These are phyloP conservation scores for Pythium angustatum DNA, from an alignment of 352 stramenopile species.

Conservation along the genomic window DNA sequence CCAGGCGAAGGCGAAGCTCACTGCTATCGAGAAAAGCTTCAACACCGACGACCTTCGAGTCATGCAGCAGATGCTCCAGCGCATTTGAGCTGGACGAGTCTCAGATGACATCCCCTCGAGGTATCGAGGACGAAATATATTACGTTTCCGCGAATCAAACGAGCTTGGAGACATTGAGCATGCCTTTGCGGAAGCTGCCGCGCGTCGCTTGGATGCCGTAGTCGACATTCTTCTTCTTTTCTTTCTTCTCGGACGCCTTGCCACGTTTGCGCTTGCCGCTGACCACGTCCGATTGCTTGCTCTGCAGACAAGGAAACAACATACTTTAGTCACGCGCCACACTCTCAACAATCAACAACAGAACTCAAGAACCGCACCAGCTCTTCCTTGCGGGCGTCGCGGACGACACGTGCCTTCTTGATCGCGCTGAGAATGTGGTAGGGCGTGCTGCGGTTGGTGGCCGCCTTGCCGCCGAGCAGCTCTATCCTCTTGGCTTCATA, in stretches of 20 bases:
- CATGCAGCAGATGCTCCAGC: conserved; percentile 43
- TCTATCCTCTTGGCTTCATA: conserved; percentile 76
- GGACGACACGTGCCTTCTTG: conserved; percentile 59
- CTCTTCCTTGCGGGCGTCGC: conserved; percentile 57
- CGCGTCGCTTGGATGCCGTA: conserved; percentile 76
- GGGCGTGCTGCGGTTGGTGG: conserved; percentile 57
- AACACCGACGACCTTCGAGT: conserved; percentile 36
- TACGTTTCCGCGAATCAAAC: background rate
- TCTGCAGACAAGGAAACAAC: conserved; percentile 25
- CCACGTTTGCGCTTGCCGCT: conserved; percentile 58
- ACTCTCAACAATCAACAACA: background rate
- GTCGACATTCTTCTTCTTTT: conserved; percentile 71
- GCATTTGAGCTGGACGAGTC: conserved; percentile 11
- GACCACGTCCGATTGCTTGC: conserved; percentile 71
- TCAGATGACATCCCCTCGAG: too few relatives aligned
- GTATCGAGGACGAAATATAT: background rate
- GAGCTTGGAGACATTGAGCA: conserved; percentile 59
- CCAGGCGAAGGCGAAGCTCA: conserved; percentile 31
- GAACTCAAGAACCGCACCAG: conserved; percentile 35
- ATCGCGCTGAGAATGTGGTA: conserved; percentile 78
- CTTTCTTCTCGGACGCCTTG: conserved; percentile 45
- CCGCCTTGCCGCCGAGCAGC: conserved; percentile 57
- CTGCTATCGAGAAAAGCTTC: conserved; percentile 35
- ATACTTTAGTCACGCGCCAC: background rate
- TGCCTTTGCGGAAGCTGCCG: conserved; percentile 71